Evolutionary conservation across 192 early-diverging fungal species (phyloP), one percentile per base, ranked within the genome.

Genomic region (Linnemannia hyalina): DNA sequence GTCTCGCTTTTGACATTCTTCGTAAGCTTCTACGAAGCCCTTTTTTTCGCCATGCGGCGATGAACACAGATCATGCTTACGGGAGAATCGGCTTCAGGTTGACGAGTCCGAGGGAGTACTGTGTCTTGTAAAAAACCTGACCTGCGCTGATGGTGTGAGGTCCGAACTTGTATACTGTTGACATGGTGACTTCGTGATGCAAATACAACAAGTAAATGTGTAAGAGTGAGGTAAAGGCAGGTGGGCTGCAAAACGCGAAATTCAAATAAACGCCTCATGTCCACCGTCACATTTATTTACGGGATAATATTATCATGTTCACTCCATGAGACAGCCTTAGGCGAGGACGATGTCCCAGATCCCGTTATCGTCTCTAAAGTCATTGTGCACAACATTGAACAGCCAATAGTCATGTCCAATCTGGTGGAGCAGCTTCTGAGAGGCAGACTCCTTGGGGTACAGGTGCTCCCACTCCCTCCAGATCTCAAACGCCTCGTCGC

Each of bases 61-160:
- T 32, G 35, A 52, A 38, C 52, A 15, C 52, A 15, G 35, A 42
- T 47, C 23, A 44, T 57, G 54, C 90, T 91, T 90, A 95, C 94
- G 95, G 95, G 0, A 93, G 92, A 60, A 97, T 93, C 22, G 98
- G 97, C 85, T 98, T 98, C n/a, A 97, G 91, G 83, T 98, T 98
- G 71, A 98, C 97, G 16, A 99, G 83, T 0, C 94, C 97, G 44
- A 95, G 91, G 36, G 91, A 91, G n/a, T 94, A 88, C 72, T 91
- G 89, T 11, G 96, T 92, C 74, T 89, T 90, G 73, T 93, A 89
- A 88, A 99, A 99, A 57, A 95, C 89, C 81, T 99, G 94, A 29
- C 88, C 88, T n/a, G 92, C 90, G 9, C 88, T 76, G 68, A 98
- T 95, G 29, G 79, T 73, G 76, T 94, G 90, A 42, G 95, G 95